phyloP scores from a whole-genome alignment of 768 basidiomycete genomes.

The Heimioporus sp. region DNA sequence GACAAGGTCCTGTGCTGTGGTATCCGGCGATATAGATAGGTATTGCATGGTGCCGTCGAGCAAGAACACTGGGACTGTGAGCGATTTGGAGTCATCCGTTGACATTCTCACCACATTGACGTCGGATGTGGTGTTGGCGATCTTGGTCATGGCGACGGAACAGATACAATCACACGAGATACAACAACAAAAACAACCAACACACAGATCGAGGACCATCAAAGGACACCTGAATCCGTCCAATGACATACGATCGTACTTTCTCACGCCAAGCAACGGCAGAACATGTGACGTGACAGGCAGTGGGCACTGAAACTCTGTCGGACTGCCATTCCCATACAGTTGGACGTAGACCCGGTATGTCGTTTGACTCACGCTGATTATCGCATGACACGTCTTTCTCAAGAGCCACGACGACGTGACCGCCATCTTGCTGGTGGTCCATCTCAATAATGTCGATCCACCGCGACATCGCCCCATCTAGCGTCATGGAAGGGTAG shows the following conservation, averaged over 20 bases:
- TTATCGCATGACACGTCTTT: neutral
- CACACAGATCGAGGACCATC: conserved; percentile 14
- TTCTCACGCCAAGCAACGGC: too few species aligned
- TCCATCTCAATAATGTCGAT: conserved; percentile 60
- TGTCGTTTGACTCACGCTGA: conserved; percentile 13
- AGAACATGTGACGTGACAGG: too few species aligned
- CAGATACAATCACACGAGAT: conserved; percentile 6
- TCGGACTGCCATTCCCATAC: conserved; percentile 31
- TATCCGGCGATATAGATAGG: conserved; percentile 51
- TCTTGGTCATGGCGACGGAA: too few species aligned
- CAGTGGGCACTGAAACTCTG: too few species aligned
- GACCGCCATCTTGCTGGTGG: conserved; percentile 74
- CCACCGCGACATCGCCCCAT: conserved; percentile 49
- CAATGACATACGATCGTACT: too few species aligned
- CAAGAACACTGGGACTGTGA: conserved; percentile 59
- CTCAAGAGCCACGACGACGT: conserved; percentile 87
- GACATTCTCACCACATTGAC: conserved; percentile 15
- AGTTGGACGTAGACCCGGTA: conserved; percentile 70
- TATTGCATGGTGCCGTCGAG: conserved; percentile 62
- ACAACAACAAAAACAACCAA: conserved; percentile 8
- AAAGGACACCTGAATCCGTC: too few species aligned
- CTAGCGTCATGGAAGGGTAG: neutral
- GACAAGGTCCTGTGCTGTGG: conserved; percentile 60
- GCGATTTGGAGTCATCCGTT: conserved; percentile 32
- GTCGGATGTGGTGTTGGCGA: neutral